Base-by-base conservation (phyloP, 768 basidiomycete genomes). In the Naganishia randhawae region DNA sequence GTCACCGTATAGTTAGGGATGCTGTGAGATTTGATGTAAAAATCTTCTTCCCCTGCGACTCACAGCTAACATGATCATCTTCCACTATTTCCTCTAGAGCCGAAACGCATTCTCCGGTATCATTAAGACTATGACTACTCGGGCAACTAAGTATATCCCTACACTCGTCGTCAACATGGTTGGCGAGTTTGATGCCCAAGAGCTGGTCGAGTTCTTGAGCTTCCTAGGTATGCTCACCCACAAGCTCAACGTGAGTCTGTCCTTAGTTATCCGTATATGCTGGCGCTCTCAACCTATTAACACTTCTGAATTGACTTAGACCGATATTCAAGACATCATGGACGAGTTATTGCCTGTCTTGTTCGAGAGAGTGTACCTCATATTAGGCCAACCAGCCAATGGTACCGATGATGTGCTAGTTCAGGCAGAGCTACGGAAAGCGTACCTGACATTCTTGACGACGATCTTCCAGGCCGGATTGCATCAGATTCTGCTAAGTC, bases 41-140 rank as follows among this genome's bases (percentile, higher is more conserved):
- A 4, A 39, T 67, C 25, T 29, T 19, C 29, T 25, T 52, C 5
- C 37, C 14, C n/a, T 10, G n/a, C n/a, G 13, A 8, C 19, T 37
- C 6, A 1, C 4, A 55, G 35, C 54, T 55, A 1, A 55, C 33
- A 48, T 3, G 45, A 3, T n/a, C 19, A 48, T 22, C 19, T 54
- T 8, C 45, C 37, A 29, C 17, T 50, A 9, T 9, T 6, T 65
- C 19, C 16, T 61, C 19, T 72, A 98, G 95, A 89, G 91, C 33
- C 88, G 96, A 14, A 90, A 90, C 72, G 90, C 95, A 0, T 98
- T 98, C 80, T 88, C 93, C 35, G 88, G 94, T 48, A 89, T 98
- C 69, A 84, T 98, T 70, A 91, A 89, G 17, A 90, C 91, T 1
- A 88, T 92, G 25, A 94, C 94, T 14, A 87, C 89, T 8, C 87